Evolutionary conservation across 1,284 basidiomycete genomes (phyloP), one percentile per base, ranked within the genome.

Genomic region (Heliocybe sulcata): DNA sequence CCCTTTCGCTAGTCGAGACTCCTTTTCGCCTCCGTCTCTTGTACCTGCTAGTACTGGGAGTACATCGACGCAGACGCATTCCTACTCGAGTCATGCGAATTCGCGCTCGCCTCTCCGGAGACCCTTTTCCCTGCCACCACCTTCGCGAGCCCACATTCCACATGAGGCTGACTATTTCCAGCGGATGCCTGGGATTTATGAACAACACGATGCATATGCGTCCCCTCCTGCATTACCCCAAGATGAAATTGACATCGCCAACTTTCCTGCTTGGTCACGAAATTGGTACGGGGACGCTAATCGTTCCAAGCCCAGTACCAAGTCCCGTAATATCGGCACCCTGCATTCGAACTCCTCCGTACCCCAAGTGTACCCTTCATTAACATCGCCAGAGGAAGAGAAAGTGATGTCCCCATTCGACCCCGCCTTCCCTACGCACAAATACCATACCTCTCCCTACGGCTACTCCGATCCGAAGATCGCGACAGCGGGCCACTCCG

Each of bases 181-280:
- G 11, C 51, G 31, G 49, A 52, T 50, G n/a, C 60, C 55, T 45
- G 53, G 56, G 26, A 55, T 35, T 52, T 53, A 42, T 47, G 51
- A 45, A 47, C 56, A 54, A 29, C 53, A 56, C 45, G 57, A 59
- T 35, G 55, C 51, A 55, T 56, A 55, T 25, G 45, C 19, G 9
- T 19, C 23, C 11, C 47, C 47, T 54, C 45, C 55, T 62, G 56
- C 45, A 57, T 33, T 60, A 56, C 50, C 55, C 51, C 47, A 62
- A 54, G 59, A 56, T 0, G 80, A 81, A 59, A 74, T 82, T 47
- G 82, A 87, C 64, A 74, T 82, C 29, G 72, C 79, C 14, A 75
- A 77, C 35, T 85, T 85, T 64, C 83, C 84, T 19, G 70, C 77
- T 4, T 85, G 80, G 77, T 77, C 83, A 25, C 72, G 76, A 25